Evolutionary conservation across 2,329 filamentous ascomycete genomes (phyloP), one percentile per base, ranked within the genome.

Genomic region (Stromatinia cepivora): DNA sequence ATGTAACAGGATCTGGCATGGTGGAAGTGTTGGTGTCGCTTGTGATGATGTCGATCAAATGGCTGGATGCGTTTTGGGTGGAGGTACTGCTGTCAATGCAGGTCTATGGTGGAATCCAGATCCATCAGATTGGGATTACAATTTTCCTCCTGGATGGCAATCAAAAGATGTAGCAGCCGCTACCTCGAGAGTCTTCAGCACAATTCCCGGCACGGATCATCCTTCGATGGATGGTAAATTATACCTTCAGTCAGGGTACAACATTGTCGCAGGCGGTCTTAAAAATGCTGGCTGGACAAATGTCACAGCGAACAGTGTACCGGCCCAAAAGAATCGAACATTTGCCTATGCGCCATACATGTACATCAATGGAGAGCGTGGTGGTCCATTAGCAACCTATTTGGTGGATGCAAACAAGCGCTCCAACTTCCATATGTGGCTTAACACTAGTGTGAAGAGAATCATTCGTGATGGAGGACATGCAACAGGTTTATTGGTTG

Each of bases 61-160:
- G 88, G 88, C 88, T 17, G 90, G 89, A 20, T 92, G 90, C 71
- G 83, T 92, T 56, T 83, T 92, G 3, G 90, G 90, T 62, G 90
- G 90, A 68, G 76, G 76, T 48, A 76, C 77, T 28, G 76, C 77
- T 10, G 72, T 91, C 75, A 92, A 92, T 73, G 86, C 89, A 64
- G 88, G 87, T 57, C 82, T 92, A 46, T 91, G 88, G 85, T 90
- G 87, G 84, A 88, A 84, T 81, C 85, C 90, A 0, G 86, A 88
- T 71, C 82, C 85, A 7, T 77, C 81, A 10, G 91, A 93, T 77
- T 93, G 90, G 82, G 88, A 93, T 77, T 84, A 86, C 77, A 90
- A 90, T 78, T 93, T 91, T 81, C 91, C 91, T 0, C 72, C 80
- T 1, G 90, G 90, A 42, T 93, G 91, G 91, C 88, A 90, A 78